Evolutionary conservation across 306 rosid species (phyloP).

Genomic region (Trifolium repens): DNA sequence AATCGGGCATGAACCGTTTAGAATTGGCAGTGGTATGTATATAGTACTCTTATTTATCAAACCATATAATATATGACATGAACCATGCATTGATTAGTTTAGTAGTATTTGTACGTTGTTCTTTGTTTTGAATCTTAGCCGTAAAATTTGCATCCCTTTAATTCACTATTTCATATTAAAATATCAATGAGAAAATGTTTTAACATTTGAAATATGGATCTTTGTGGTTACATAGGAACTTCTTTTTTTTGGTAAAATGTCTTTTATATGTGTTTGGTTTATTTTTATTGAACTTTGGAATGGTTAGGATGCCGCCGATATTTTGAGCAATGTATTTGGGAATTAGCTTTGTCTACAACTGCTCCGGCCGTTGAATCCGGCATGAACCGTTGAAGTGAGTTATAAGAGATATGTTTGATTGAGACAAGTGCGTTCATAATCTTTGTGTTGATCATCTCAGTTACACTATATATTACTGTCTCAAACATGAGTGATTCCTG

Average conservation of each 20-base stretch:
- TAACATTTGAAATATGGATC: not conserved
- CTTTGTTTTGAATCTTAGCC: not conserved
- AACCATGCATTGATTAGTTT: not conserved
- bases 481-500: too few species aligned
- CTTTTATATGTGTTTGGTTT: not conserved
- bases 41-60: too few species aligned
- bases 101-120: not conserved
- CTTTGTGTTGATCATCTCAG: too few species aligned
- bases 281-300: not conserved
- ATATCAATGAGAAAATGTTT: not conserved
- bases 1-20: slow-evolving; percentile 48
- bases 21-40: too few species aligned
- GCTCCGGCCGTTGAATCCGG: slow-evolving; percentile 40
- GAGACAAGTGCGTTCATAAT: too few species aligned
- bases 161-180: too few species aligned
- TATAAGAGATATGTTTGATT: not conserved
- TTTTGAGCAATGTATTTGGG: slow-evolving; percentile 53
- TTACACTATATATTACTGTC: too few species aligned
- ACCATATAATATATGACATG: too few species aligned
- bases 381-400: slow-evolving; percentile 49
- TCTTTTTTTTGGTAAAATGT: not conserved
- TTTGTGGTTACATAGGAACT: not conserved
- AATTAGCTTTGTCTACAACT: slow-evolving; percentile 30
- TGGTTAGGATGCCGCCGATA: slow-evolving; percentile 56
- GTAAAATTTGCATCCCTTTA: too few species aligned